phyloP scores from a whole-genome alignment of 2,329 filamentous ascomycete genomes.

The Alternaria infectoria region DNA sequence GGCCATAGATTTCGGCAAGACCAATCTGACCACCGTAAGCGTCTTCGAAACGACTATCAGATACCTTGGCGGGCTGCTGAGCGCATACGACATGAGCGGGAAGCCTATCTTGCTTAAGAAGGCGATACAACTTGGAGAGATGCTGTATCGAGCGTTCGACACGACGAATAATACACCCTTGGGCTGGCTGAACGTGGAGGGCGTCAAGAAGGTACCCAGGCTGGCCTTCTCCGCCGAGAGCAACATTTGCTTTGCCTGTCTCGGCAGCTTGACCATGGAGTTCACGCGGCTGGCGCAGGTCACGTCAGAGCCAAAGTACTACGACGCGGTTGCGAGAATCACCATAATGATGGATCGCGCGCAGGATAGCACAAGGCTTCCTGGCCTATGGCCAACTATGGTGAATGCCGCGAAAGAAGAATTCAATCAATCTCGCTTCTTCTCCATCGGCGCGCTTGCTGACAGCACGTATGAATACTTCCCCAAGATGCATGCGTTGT shows the following conservation, averaged over 20 bases:
- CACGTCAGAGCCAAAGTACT: conserved; percentile 45
- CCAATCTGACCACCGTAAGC: conserved; percentile 51
- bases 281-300: conserved; percentile 48
- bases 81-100: conserved; percentile 47
- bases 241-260: conserved; percentile 54
- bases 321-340: conserved; percentile 45
- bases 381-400: conserved; percentile 48
- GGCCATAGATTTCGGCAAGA: conserved; percentile 53
- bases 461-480: conserved; percentile 50
- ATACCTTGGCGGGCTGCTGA: conserved; percentile 47
- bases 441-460: conserved; percentile 47
- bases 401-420: conserved; percentile 45
- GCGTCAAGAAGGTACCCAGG: conserved; percentile 35
- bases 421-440: conserved; percentile 35
- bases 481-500: conserved; percentile 43
- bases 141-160: conserved; percentile 58
- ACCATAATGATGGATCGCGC: conserved; percentile 38
- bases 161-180: conserved; percentile 54
- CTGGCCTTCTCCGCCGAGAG: conserved; percentile 45
- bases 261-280: conserved; percentile 54
- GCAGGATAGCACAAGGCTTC: conserved; percentile 42
- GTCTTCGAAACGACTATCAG: conserved; percentile 60
- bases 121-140: conserved; percentile 46
- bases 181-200: conserved; percentile 50
- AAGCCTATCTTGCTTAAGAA: conserved; percentile 46